Conservation (phyloP, 805 yeast genomes). For the Candida boleticola region DNA sequence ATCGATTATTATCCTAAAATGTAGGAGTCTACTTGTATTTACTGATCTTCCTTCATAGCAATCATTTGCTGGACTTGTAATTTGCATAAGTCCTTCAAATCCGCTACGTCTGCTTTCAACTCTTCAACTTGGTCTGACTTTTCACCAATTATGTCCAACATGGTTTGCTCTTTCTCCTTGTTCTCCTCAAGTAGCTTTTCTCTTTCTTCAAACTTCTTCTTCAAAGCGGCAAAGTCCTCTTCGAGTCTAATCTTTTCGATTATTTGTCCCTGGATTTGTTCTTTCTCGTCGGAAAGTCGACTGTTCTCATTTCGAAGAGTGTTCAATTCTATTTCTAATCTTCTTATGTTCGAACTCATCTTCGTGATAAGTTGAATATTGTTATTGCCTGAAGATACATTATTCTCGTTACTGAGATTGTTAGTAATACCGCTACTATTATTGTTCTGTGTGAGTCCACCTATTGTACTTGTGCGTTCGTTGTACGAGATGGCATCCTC, state of each 20-base stretch:
- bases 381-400: constrained; percentile 11
- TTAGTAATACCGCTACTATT: neutral
- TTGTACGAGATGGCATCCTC: constrained; percentile 5
- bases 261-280: constrained; percentile 66
- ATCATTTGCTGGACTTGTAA: constrained; percentile 87
- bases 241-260: constrained; percentile 35
- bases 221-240: constrained; percentile 29
- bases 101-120: constrained; percentile 81
- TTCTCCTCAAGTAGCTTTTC: constrained; percentile 32
- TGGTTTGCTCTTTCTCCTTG: constrained; percentile 46
- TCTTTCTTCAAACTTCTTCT: constrained; percentile 23
- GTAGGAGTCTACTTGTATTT: neutral
- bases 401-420: neutral
- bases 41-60: constrained; percentile 43
- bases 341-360: constrained; percentile 71
- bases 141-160: constrained; percentile 77
- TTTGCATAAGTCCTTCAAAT: constrained; percentile 79
- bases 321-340: constrained; percentile 75
- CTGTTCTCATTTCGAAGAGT: constrained; percentile 63
- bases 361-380: constrained; percentile 67
- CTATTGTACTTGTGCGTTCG: neutral
- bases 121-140: constrained; percentile 85
- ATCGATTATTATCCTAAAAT: no score
- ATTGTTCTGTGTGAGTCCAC: neutral
- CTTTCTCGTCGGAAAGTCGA: constrained; percentile 54